These are phyloP conservation scores for Neurospora africana DNA, from an alignment of 495 filamentous ascomycete species.

Conservation along the genomic window DNA sequence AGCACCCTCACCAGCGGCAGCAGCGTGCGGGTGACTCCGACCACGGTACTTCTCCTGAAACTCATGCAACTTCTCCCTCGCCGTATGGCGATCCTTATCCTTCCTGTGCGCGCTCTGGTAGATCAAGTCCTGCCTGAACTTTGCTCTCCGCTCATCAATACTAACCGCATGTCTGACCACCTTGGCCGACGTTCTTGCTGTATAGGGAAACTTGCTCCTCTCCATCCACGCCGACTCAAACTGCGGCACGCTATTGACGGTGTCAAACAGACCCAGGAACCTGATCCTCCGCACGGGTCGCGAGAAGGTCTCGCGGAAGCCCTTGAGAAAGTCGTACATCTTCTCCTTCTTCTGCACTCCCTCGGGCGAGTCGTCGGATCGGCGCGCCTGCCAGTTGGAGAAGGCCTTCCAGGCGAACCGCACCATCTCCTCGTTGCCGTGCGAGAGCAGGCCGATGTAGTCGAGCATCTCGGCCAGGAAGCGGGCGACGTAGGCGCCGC, in stretches of 20 bases:
- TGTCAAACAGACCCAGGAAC: constrained; percentile 63
- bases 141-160: constrained; percentile 68
- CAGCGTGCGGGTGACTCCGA: background rate
- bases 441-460: constrained; percentile 65
- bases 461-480: constrained; percentile 85
- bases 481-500: constrained; percentile 78
- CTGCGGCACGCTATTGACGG: constrained; percentile 71
- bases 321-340: constrained; percentile 68
- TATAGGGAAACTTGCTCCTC: constrained; percentile 72
- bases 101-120: constrained; percentile 41
- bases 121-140: constrained; percentile 60
- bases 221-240: constrained; percentile 86
- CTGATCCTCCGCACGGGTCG: constrained; percentile 63
- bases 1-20: background rate
- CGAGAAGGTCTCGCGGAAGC: constrained; percentile 77
- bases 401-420: constrained; percentile 85
- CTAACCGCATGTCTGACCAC: constrained; percentile 63
- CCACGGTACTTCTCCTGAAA: constrained; percentile 30
- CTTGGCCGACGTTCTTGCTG: constrained; percentile 63
- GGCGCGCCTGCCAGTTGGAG: constrained; percentile 68
- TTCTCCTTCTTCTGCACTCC: constrained; percentile 47
- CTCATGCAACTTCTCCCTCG: constrained; percentile 31
- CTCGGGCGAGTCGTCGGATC: constrained; percentile 44
- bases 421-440: constrained; percentile 83
- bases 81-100: constrained; percentile 19